These are phyloP conservation scores for Rhizopus sp. DNA, from an alignment of 371 early-diverging fungal species.

Conservation along the genomic window DNA sequence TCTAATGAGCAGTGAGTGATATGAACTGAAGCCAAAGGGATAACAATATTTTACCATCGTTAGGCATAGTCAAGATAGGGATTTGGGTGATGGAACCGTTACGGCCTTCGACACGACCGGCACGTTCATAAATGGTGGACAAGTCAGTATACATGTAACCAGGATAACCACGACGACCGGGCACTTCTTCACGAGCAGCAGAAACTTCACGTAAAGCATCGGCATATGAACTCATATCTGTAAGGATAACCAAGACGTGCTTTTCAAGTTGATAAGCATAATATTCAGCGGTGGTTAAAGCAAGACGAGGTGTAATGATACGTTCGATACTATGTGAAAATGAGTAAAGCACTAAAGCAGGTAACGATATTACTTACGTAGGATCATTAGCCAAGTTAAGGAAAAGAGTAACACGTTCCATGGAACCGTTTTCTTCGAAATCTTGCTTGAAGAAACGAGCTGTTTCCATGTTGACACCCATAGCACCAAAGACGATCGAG, in stretches of 20 bases:
- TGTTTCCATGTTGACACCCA: constrained; percentile 99
- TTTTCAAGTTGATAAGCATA: constrained; percentile 99
- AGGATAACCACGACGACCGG: constrained; percentile 99
- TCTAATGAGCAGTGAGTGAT: constrained; percentile 53
- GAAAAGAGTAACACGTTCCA: constrained; percentile 99
- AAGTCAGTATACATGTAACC: constrained; percentile 99
- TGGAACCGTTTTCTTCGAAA: constrained; percentile 99
- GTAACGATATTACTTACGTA: constrained; percentile 66
- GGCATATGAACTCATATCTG: constrained; percentile 99
- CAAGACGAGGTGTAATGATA: constrained; percentile 99
- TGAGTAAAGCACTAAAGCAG: not conserved
- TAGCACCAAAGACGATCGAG: constrained; percentile 99
- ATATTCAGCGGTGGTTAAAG: constrained; percentile 99
- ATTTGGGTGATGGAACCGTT: constrained; percentile 99
- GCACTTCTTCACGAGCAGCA: constrained; percentile 99
- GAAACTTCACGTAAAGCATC: constrained; percentile 99
- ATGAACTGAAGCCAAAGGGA: constrained; percentile 1
- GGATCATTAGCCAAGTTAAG: constrained; percentile 99
- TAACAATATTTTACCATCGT: constrained; percentile 83
- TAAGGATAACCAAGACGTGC: constrained; percentile 99
- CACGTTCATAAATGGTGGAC: constrained; percentile 99
- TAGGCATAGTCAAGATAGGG: constrained; percentile 99
- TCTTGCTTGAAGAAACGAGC: constrained; percentile 99
- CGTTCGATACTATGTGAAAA: constrained; percentile 86
- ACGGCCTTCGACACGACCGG: constrained; percentile 99